Evolutionary conservation across 805 yeast genomes (phyloP).

Genomic region (Kregervanrija pseudodelftensis): DNA sequence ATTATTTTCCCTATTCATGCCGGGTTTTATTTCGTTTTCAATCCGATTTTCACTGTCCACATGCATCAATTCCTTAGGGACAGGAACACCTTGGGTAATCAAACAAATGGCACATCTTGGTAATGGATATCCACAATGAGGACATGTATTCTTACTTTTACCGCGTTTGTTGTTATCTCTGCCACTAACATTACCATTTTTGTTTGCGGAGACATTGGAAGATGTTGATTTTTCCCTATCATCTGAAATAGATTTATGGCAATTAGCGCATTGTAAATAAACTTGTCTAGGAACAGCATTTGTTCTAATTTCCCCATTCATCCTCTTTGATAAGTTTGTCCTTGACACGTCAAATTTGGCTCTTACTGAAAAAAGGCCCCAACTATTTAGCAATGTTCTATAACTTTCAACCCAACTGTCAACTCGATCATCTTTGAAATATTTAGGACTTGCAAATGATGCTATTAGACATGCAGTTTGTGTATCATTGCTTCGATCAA

Average conservation of each 20-base stretch:
- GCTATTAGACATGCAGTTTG: constrained; percentile 85
- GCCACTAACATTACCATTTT: neutral
- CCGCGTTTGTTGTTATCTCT: constrained; percentile 2
- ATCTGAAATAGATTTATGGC: constrained; percentile 64
- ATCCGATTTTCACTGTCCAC: constrained; percentile 13
- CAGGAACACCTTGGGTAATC: constrained; percentile 64
- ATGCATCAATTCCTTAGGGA: constrained; percentile 35
- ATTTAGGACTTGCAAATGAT: constrained; percentile 77
- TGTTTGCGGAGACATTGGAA: constrained; percentile 2
- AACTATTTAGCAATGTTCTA: constrained; percentile 61
- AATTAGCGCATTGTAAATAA: constrained; percentile 70
- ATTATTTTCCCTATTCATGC: constrained; percentile 6
- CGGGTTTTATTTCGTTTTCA: neutral
- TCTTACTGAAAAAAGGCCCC: constrained; percentile 70
- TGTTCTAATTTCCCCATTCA: constrained; percentile 39
- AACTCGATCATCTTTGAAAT: constrained; percentile 65
- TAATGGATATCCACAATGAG: constrained; percentile 79
- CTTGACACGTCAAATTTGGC: constrained; percentile 83
- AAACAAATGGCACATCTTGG: constrained; percentile 91
- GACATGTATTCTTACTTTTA: constrained; percentile 39
- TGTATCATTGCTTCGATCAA: constrained; percentile 81
- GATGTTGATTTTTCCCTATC: constrained; percentile 9
- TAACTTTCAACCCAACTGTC: constrained; percentile 75
- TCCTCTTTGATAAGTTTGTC: constrained; percentile 51
- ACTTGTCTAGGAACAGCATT: constrained; percentile 64